phyloP scores from a whole-genome alignment of 2,329 filamentous ascomycete genomes.

The Aspergillus cejpii region DNA sequence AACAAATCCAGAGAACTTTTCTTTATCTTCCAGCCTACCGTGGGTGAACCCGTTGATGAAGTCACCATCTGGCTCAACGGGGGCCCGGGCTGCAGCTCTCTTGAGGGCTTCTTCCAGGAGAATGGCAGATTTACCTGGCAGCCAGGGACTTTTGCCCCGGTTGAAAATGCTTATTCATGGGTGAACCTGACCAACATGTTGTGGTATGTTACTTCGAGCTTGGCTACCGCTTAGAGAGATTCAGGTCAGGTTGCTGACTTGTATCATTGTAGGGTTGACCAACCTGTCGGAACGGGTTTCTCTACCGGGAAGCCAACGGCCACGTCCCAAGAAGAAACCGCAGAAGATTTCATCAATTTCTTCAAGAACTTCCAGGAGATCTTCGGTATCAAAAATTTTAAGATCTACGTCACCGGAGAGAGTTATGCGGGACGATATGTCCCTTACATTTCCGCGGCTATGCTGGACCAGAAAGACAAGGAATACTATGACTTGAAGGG shows the following conservation, averaged over 20 bases:
- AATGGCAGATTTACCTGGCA: constrained; percentile 70
- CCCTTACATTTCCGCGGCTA: constrained; percentile 66
- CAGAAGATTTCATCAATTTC: constrained; percentile 66
- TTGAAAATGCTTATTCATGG: constrained; percentile 66
- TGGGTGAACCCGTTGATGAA: constrained; percentile 41
- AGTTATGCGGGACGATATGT: constrained; percentile 65
- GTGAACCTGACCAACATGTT: constrained; percentile 69
- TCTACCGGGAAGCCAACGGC: constrained; percentile 59
- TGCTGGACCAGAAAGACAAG: constrained; percentile 63
- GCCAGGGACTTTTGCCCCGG: constrained; percentile 59
- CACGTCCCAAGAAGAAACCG: constrained; percentile 60
- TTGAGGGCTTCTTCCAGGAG: constrained; percentile 66
- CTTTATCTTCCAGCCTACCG: constrained; percentile 46
- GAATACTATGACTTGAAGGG: constrained; percentile 62
- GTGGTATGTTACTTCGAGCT: constrained; percentile 50
- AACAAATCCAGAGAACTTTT: constrained; percentile 43
- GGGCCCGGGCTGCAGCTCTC: constrained; percentile 51
- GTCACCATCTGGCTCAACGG: constrained; percentile 47
- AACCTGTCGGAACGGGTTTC: constrained; percentile 58
- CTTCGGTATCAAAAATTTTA: constrained; percentile 60
- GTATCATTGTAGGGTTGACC: constrained; percentile 22
- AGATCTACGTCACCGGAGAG: constrained; percentile 69
- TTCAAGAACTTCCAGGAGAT: constrained; percentile 70
- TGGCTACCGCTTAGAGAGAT: not conserved
- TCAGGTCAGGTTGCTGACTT: not conserved